Base-by-base conservation (phyloP, 305 asterid genomes). In the Ruellia speciosa region DNA sequence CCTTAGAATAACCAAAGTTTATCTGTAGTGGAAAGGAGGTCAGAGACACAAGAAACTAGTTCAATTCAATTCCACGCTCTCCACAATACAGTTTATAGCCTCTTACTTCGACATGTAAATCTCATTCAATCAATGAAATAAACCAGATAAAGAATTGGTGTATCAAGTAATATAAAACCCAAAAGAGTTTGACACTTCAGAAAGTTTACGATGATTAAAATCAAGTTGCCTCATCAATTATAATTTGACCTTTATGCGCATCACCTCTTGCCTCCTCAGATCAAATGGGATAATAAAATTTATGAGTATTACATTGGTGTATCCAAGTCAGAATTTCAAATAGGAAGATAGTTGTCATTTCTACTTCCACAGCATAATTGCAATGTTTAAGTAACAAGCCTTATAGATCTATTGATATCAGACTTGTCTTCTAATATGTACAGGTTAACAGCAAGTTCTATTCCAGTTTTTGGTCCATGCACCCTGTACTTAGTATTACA, bases 61-160 rank as follows among this genome's bases (percentile, higher is more conserved):
- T 40, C 40, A 52, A 13, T 34, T 17, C 58, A 51, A 59, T 41
- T 31, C 51, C 53, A 55, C 37, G 51, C 43, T 60, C 47, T 52
- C 60, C 59, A 51, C 9, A 8, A 13, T 7, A 34, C 18, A 39
- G 41, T 20, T 56, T 18, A 55, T 59, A 49, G 33, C 57, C 71
- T 59, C 48, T 54, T 19, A 54, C 75, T 69, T 37, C 53, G 53
- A 52, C 64, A 66, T 64, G 63, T 14, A 41, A 49, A 47, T 56
- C 63, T 62, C 49, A 53, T 45, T 17, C n/a, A 18, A 40, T 63
- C 43, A 8, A 19, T 46, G 45, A 63, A 28, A 47, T 33, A 37
- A 62, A 66, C 49, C 57, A 46, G 54, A 0, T 7, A 52, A 64
- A 54, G 20, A 18, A 20, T 18, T 52, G 55, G 14, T 12, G 33